Base-by-base conservation (phyloP, 768 basidiomycete species). In the Myochromella boudieri region DNA sequence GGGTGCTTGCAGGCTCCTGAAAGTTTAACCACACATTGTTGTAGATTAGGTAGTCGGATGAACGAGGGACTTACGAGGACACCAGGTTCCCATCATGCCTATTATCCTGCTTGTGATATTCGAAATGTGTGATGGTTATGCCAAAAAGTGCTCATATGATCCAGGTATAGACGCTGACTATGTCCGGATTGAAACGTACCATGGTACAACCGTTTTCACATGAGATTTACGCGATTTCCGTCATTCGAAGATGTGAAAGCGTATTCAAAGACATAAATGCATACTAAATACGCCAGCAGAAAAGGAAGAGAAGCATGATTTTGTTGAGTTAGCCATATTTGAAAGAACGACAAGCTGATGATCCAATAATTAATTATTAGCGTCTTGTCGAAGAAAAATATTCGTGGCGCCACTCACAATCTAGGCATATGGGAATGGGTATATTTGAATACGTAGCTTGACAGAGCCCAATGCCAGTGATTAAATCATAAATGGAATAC, bases 81-180 rank as follows among this genome's bases (percentile, higher is more conserved):
- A 37, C 25, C 42, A 29, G 14, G 8, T 8, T 29, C 28, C 44
- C 42, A 40, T 42, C 42, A 20, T 11, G 14, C 27, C 20, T 44
- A 3, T n/a, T 21, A 8, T 34, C n/a, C 46, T 37, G 27, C 36
- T 25, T 53, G 48, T 53, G 46, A 48, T 45, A 37, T 1, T 34
- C n/a, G 12, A 12, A 36, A 20, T 21, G 31, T 53, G 52, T 42
- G 31, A 46, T 44, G 46, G 27, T 17, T 28, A 38, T 43, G 32
- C 31, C 22, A n/a, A 22, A 31, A 34, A 3, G 6, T 41, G 44
- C 48, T 43, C 42, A 50, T 36, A 50, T 53, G 52, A 53, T 43
- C 37, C 33, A 32, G 3, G 11, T 26, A 34, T 20, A 17, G 17
- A 34, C 25, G 4, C n/a, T 25, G 3, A n/a, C 6, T 25, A 31